Evolutionary conservation across 192 early-diverging fungal species (phyloP).

Genomic region (Rhizoclosmatium globosum): DNA sequence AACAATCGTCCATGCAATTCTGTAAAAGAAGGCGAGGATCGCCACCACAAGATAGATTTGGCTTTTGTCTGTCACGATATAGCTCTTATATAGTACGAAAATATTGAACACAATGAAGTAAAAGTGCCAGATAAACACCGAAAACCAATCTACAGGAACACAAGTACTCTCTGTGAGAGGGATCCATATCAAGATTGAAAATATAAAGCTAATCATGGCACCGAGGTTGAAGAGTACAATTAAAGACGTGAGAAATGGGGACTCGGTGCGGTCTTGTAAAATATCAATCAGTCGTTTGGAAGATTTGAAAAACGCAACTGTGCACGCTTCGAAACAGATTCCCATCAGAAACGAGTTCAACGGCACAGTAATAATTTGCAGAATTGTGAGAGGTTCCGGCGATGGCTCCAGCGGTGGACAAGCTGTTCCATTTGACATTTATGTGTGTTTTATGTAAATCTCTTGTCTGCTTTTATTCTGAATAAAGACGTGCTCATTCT

Average conservation of each 20-base stretch:
- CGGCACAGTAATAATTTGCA: not conserved
- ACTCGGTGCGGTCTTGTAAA: not conserved
- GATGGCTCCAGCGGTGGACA: not conserved
- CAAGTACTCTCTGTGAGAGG: not conserved
- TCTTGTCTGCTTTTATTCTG: not conserved
- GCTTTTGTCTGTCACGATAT: not conserved
- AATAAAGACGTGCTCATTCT: not conserved
- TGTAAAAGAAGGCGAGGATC: not conserved
- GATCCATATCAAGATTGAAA: not conserved
- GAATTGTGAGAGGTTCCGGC: not conserved
- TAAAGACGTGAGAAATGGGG: not conserved
- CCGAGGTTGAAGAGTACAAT: not conserved
- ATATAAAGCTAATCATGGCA: not conserved
- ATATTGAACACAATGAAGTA: constrained; percentile 1
- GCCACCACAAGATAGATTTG: not conserved
- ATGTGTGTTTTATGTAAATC: not conserved
- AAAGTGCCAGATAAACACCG: not conserved
- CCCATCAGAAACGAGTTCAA: constrained; percentile 1
- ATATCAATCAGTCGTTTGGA: not conserved
- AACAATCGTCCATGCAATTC: not conserved
- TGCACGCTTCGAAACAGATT: constrained; percentile 13
- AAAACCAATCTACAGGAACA: not conserved
- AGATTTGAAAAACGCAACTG: not conserved
- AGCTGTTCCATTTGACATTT: not conserved
- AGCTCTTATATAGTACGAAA: constrained; percentile 2